Base-by-base conservation (phyloP, 2,329 filamentous ascomycete genomes). In the Neonectria faginata region DNA sequence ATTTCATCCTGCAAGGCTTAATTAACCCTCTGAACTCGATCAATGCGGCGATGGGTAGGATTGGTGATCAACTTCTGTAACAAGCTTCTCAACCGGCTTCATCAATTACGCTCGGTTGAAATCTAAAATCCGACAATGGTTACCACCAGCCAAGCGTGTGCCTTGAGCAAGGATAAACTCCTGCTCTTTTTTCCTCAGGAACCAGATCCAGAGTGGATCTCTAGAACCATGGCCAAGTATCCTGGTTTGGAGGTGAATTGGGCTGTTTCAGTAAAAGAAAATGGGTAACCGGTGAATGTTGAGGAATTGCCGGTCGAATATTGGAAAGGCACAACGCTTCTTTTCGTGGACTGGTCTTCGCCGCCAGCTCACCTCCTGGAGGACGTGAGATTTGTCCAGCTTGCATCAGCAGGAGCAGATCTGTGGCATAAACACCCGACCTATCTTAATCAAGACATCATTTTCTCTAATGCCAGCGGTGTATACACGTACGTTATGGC, bases 401-500 rank as follows among this genome's bases (percentile, higher is more conserved):
- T 50, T 50, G 45, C 45, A 50, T 50, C 45, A 6, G 45, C 45
- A 29, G 45, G 45, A 6, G 45, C 45, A 29, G 45, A 50, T 11
- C 16, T 50, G 6, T 50, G 45, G 45, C 45, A 50, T 29, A 11
- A 29, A 11, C 25, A 50, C 29, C 45, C 45, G 16, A 11, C 27
- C 12, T 50, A 50, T 31, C 25, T 18, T n/a, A 18, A 50, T 11
- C 31, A 50, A 9, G 9, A 31, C 4, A 11, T 50, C 14, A 11
- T 50, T 31, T 29, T 50, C 45, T 50, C 45, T 16, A 50, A 50
- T 25, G 45, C 45, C 16, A 31, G 45, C 3, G 45, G 45, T 11
- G 45, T 29, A 10, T 50, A 50, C 27, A 50, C 45, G 45, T 50
- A 50, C 45, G 45, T 50, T 22, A 18, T n/a, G 2, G 5, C 4